Base-by-base conservation (phyloP, 352 stramenopile species). In the Blastocystis hominis region DNA sequence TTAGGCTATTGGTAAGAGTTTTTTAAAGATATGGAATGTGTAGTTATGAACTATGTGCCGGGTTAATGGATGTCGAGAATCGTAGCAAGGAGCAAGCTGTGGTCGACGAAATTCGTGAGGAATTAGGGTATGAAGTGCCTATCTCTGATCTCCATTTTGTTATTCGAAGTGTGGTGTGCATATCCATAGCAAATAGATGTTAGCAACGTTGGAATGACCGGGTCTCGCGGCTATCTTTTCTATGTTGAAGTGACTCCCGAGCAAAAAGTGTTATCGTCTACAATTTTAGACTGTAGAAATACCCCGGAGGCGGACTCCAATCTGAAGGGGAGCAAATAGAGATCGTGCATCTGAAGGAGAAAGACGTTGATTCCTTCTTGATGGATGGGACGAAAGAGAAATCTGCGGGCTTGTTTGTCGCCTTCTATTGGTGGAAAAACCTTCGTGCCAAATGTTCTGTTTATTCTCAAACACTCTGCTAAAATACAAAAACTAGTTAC, bases 1-100 rank as follows among this genome's bases (percentile, higher is more conserved):
- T n/a, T 80, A 15, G 70, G 70, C n/a, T 80, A 63, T 42, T 80
- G 70, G 70, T 80, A 61, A 38, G 2, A 2, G 7, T 66, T 15
- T 13, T 36, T 61, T 9, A 13, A 30, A 15, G 0, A 30, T 30
- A 9, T 64, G 3, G 20, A 47, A 47, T 24, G 6, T 63, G 70
- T 80, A 80, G 70, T 64, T 80, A 80, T 62, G 70, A 80, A 24
- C 70, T 80, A 4, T 80, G 70, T 62, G 70, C 70, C 42, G 70
- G 70, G 1, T 63, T 80, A 47, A 80, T 80, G 46, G 70, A 80
- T 62, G 30, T 80, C 36, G 17, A 80, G 42, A 46, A 36, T 42
- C 53, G 70, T 1, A 80, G 70, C 42, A 80, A 80, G 30, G 70
- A 80, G 44, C 70, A 80, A 24, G 30, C 70, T 7, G 36, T 80